Conservation (phyloP, 495 filamentous ascomycete species). For the Aspergillus baeticus region DNA sequence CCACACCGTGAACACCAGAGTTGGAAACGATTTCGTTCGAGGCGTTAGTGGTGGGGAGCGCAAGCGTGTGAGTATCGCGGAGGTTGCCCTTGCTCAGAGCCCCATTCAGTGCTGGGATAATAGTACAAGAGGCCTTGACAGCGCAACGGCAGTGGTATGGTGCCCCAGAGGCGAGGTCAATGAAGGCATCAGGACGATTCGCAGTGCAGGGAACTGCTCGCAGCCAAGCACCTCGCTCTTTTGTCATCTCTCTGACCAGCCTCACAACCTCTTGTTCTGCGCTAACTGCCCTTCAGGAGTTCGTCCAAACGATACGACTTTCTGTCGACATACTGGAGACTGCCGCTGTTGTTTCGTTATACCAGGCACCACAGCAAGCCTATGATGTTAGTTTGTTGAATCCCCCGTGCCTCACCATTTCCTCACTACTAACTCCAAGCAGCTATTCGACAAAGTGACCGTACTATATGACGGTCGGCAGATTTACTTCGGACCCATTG, state of each 20-base stretch:
- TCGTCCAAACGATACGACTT: conserved; percentile 68
- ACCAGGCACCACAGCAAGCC: conserved; percentile 83
- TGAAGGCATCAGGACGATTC: too few species aligned
- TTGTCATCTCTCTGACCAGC: too few species aligned
- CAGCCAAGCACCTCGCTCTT: too few species aligned
- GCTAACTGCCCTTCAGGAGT: conserved; percentile 55
- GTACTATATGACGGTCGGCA: conserved; percentile 64
- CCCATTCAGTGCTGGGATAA: conserved; percentile 84
- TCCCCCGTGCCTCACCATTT: background rate
- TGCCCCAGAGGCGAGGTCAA: conserved; percentile 35
- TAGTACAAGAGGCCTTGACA: conserved; percentile 80
- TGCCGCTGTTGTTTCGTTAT: conserved; percentile 76
- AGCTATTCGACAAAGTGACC: conserved; percentile 58
- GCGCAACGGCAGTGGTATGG: conserved; percentile 67
- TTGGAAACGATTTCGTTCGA: conserved; percentile 79
- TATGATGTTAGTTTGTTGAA: conserved; percentile 57
- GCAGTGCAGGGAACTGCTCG: too few species aligned
- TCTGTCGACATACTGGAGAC: conserved; percentile 74
- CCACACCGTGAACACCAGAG: conserved; percentile 51
- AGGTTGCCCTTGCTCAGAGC: conserved; percentile 68
- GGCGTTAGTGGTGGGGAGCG: conserved; percentile 71
- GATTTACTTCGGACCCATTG: conserved; percentile 65
- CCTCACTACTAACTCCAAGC: background rate
- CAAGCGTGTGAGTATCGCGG: conserved; percentile 61
- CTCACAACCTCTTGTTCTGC: too few species aligned